Conservation (phyloP, 306 rosid species). For the Glycine latifolia region DNA sequence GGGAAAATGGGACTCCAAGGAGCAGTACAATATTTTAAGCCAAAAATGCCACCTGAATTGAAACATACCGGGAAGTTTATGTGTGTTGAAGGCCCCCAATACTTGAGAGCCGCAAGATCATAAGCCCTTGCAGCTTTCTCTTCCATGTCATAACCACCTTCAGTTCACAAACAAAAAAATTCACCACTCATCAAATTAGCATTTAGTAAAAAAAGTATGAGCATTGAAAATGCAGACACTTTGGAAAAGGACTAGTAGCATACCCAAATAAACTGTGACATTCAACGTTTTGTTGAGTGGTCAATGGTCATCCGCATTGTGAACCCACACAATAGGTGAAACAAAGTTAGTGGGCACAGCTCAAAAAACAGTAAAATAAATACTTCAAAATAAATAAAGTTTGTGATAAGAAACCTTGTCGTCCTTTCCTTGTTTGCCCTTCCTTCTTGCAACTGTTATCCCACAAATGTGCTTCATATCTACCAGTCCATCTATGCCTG, state of each 20-base stretch:
- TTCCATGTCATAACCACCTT: constrained; percentile 97
- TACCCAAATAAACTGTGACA: constrained; percentile 83
- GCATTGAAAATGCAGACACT: constrained; percentile 8
- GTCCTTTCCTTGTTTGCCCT: constrained; percentile 96
- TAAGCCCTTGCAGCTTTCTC: constrained; percentile 96
- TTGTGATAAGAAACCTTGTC: constrained; percentile 69
- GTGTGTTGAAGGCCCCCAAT: constrained; percentile 93
- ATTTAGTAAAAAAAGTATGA: neutral
- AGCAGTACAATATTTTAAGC: neutral
- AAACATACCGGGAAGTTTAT: constrained; percentile 75
- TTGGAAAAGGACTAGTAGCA: constrained; percentile 39
- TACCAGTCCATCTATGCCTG: constrained; percentile 96
- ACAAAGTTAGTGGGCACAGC: constrained; percentile 53
- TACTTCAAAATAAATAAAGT: constrained; percentile 27
- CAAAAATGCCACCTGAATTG: neutral
- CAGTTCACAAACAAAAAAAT: constrained; percentile 30
- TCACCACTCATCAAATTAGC: constrained; percentile 14
- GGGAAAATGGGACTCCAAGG: constrained; percentile 10
- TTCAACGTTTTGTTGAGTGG: constrained; percentile 51
- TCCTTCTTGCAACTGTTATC: constrained; percentile 95
- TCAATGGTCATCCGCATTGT: constrained; percentile 49
- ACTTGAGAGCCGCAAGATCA: constrained; percentile 94
- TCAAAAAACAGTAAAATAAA: constrained; percentile 43
- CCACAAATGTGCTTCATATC: constrained; percentile 98
- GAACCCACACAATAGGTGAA: constrained; percentile 51